These are phyloP conservation scores for Galerina marginata DNA, from an alignment of 768 basidiomycete species.

Conservation along the genomic window DNA sequence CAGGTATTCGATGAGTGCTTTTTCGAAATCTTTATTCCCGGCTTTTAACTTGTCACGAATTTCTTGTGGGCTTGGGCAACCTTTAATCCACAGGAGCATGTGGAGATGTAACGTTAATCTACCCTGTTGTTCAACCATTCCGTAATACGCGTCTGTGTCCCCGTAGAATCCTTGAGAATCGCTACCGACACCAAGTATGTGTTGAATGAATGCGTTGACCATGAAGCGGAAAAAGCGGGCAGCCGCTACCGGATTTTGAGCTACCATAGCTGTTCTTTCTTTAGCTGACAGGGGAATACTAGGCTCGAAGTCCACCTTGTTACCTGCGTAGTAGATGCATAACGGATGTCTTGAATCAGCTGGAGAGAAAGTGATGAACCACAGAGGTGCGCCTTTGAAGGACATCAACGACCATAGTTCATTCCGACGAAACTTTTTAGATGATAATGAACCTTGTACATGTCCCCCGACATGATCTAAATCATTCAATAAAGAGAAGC, in stretches of 20 bases:
- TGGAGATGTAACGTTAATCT: constrained; percentile 41
- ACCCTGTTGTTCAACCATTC: constrained; percentile 47
- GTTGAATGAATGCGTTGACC: constrained; percentile 33
- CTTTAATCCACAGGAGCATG: constrained; percentile 39
- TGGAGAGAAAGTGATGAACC: constrained; percentile 44
- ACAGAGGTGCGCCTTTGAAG: constrained; percentile 32
- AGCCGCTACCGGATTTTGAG: constrained; percentile 22
- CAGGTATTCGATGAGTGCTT: constrained; percentile 33
- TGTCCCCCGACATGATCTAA: constrained; percentile 32
- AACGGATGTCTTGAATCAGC: constrained; percentile 38
- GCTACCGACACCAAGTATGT: constrained; percentile 28
- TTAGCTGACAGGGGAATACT: neutral
- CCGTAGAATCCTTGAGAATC: constrained; percentile 35
- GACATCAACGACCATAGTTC: constrained; percentile 38
- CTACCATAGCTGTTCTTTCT: constrained; percentile 1
- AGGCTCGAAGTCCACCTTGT: constrained; percentile 26
- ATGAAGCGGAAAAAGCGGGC: constrained; percentile 38
- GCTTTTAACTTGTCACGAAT: constrained; percentile 31
- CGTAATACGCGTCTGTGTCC: constrained; percentile 36
- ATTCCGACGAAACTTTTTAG: constrained; percentile 32
- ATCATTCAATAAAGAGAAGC: constrained; percentile 29
- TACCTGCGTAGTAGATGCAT: constrained; percentile 38
- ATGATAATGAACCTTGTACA: constrained; percentile 29
- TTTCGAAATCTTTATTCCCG: constrained; percentile 29
- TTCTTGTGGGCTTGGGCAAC: constrained; percentile 32